Percentiles rank a stretch among this genome's conserved stretches.
Evolutionary conservation across 2,329 filamentous ascomycete genomes (phyloP).

Genomic region (Pseudogymnoascus sp.): DNA sequence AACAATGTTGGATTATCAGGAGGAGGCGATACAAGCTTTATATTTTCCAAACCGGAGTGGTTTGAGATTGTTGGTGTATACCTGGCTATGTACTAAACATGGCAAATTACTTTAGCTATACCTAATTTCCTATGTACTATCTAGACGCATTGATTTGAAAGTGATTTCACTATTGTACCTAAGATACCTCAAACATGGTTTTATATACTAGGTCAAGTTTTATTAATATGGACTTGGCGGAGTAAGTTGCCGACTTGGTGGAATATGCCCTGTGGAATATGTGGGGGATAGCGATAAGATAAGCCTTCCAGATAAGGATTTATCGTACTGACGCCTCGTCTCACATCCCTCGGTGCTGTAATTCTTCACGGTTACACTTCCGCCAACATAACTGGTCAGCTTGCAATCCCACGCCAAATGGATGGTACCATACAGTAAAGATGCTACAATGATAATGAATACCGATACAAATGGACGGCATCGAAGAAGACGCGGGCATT

Average conservation of each 20-base stretch:
- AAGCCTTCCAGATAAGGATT: neutral
- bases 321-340: constrained; percentile 4
- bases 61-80: constrained; percentile 2
- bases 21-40: neutral
- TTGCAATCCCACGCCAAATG: neutral
- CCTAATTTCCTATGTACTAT: constrained; percentile 9
- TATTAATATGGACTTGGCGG: neutral
- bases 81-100: neutral
- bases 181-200: neutral
- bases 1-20: constrained; percentile 7
- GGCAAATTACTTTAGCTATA: constrained; percentile 5
- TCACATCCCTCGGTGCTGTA: constrained; percentile 1
- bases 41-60: constrained; percentile 1
- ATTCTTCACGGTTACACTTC: neutral
- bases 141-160: neutral
- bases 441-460: constrained; percentile 2
- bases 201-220: neutral
- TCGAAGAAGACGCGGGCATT: neutral
- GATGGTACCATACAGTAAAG: neutral
- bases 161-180: neutral
- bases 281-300: constrained; percentile 7
- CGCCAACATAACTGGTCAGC: neutral
- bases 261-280: neutral
- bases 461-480: constrained; percentile 6
- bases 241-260: neutral